Evolutionary conservation across 1,139 yeast genomes (phyloP), one percentile per base, ranked within the genome.

Genomic region (Kluyveromyces marxianus): DNA sequence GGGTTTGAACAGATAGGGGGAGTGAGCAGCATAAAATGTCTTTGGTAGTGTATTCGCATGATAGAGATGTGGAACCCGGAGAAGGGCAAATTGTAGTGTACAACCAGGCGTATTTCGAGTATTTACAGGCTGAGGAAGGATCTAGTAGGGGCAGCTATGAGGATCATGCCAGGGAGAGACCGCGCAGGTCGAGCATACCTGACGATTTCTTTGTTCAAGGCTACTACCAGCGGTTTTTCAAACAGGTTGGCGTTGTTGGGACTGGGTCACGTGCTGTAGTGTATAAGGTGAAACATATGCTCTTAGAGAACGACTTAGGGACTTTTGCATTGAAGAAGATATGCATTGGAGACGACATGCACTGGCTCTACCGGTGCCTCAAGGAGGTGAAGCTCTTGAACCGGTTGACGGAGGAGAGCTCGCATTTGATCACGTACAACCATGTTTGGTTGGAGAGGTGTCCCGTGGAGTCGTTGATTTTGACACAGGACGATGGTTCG

Each of bases 361-460:
- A 71, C 28, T 79, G 85, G 72, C 71, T 88, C 41, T 76, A 78
- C 46, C 81, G 78, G 53, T 90, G 85, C 5, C 69, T 89, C 44
- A 75, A 79, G 46, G 96, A 89, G 59, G 96, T 89, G 3, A 76
- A 83, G 54, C 76, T 88, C 36, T 57, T 77, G 44, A 68, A 76
- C 37, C 61, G 67, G 4, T 46, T 70, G 42, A 69, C 72, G 43
- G 69, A 75, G 39, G 64, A 72, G 32, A 77, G 76, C 51, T 71
- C 78, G 26, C 86, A 88, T 60, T 71, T 88, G 54, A 87, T 88
- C 25, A 77, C 85, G 28, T 89, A 89, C 60, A 88, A 88, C 59
- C 96, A 89, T 66, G 96, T 88, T 31, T 89, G 97, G 96, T 66
- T 89, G 35, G 97, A 89, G 58, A 70, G 81, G 59, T 87, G 87